Evolutionary conservation across 352 stramenopile species (phyloP).

Genomic region (Blastocystis hominis): DNA sequence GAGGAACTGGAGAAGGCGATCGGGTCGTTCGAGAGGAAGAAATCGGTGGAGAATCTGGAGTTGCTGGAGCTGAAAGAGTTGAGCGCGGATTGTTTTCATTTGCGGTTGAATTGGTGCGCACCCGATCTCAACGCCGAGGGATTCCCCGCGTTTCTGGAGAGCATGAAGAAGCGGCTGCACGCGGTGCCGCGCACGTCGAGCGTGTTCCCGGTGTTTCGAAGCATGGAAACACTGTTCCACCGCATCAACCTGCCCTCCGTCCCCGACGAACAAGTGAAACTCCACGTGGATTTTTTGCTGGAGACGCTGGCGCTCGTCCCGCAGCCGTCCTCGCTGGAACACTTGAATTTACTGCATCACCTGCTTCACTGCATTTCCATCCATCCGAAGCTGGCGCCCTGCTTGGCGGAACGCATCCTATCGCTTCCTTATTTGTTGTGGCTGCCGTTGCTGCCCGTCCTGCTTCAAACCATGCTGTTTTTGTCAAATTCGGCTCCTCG

Average conservation of each 20-base stretch:
- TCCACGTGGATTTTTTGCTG: background rate
- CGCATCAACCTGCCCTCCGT: background rate
- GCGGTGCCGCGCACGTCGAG: background rate
- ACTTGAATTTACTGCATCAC: background rate
- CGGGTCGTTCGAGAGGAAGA: background rate
- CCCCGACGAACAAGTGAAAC: background rate
- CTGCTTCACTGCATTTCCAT: background rate
- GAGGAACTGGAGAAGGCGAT: background rate
- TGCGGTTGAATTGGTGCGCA: background rate
- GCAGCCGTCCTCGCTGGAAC: background rate
- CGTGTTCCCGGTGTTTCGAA: background rate
- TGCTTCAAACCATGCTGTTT: background rate
- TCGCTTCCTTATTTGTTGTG: background rate
- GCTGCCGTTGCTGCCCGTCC: background rate
- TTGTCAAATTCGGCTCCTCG: background rate
- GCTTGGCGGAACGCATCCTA: background rate
- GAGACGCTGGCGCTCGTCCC: background rate
- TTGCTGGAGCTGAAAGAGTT: background rate
- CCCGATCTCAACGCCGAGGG: background rate
- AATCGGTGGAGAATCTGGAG: background rate
- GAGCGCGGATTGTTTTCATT: background rate
- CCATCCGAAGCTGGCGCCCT: too few relatives aligned
- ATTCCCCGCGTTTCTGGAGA: background rate
- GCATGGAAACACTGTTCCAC: background rate
- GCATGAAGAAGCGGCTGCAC: background rate